phyloP scores from a whole-genome alignment of 2,329 filamentous ascomycete species.

The Geosmithia putterillii region DNA sequence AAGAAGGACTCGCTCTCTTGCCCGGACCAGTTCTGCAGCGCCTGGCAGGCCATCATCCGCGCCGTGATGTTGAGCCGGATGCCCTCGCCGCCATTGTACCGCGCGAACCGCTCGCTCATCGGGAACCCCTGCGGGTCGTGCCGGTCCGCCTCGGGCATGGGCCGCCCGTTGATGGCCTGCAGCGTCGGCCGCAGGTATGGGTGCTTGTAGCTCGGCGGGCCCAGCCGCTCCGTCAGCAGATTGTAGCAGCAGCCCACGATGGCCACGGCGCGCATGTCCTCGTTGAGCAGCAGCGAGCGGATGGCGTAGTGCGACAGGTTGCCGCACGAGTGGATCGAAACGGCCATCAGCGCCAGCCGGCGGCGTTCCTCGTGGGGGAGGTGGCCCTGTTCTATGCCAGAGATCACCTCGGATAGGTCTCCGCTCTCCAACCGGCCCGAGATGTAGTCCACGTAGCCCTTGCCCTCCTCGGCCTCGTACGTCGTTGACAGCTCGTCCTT shows the following conservation, averaged over 20 bases:
- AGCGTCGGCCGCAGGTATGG: constrained; percentile 60
- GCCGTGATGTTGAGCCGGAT: constrained; percentile 90
- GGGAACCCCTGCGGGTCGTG: constrained; percentile 87
- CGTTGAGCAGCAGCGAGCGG: constrained; percentile 73
- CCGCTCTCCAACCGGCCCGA: constrained; percentile 63
- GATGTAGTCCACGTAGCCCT: constrained; percentile 65
- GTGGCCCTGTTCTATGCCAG: constrained; percentile 34
- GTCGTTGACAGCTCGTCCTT: constrained; percentile 32
- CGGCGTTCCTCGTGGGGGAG: constrained; percentile 8
- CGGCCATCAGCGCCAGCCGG: constrained; percentile 58
- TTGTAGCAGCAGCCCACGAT: constrained; percentile 99
- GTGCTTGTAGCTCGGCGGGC: constrained; percentile 76
- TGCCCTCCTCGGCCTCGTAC: constrained; percentile 46
- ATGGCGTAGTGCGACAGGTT: constrained; percentile 95
- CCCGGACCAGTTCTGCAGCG: constrained; percentile 80
- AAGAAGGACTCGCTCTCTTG: constrained; percentile 81
- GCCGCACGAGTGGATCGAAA: constrained; percentile 94
- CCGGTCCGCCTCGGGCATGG: constrained; percentile 55
- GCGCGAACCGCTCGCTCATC: constrained; percentile 63
- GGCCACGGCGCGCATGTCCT: constrained; percentile 75
- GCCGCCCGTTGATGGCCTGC: constrained; percentile 55
- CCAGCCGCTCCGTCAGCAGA: constrained; percentile 78
- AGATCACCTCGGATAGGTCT: constrained; percentile 55
- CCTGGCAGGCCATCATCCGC: constrained; percentile 96
- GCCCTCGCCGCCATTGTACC: constrained; percentile 44